Conservation (phyloP, 2,329 filamentous ascomycete species). For the Colletotrichum destructivum region DNA sequence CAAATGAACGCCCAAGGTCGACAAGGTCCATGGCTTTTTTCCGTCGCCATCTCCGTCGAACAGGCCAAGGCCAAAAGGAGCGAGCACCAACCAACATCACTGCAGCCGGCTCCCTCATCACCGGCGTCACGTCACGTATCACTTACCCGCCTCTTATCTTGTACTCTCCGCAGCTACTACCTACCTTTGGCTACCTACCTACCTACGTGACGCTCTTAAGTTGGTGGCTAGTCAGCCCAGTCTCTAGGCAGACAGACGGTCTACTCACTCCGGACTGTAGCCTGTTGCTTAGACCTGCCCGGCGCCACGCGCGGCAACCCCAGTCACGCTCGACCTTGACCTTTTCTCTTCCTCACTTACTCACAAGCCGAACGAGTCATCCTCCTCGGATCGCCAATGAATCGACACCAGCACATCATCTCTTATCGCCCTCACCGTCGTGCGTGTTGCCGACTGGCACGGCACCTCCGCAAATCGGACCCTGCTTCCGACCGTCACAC, state of each 20-base stretch:
- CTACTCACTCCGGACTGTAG: neutral
- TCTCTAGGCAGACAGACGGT: neutral
- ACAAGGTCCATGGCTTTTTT: neutral
- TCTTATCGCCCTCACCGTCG: constrained; percentile 11
- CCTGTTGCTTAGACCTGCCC: neutral
- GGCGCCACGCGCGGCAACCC: constrained; percentile 14
- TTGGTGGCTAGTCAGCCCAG: neutral
- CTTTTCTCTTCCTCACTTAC: neutral
- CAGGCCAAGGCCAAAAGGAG: neutral
- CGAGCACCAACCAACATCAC: neutral
- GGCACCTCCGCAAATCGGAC: constrained; percentile 17
- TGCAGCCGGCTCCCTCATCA: neutral
- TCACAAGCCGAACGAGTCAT: constrained; percentile 12
- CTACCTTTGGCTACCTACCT: neutral
- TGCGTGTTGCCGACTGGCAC: neutral
- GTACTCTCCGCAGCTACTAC: neutral
- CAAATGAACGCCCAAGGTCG: neutral
- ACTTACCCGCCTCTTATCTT: neutral
- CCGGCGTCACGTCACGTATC: neutral
- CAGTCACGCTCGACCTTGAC: constrained; percentile 3
- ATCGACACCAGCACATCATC: constrained; percentile 19
- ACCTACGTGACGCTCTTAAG: neutral
- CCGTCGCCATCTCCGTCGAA: neutral
- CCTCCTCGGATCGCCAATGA: constrained; percentile 13
- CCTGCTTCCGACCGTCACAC: neutral